Evolutionary conservation across 2,329 filamentous ascomycete species (phyloP).

Genomic region (Neofusicoccum ribis): DNA sequence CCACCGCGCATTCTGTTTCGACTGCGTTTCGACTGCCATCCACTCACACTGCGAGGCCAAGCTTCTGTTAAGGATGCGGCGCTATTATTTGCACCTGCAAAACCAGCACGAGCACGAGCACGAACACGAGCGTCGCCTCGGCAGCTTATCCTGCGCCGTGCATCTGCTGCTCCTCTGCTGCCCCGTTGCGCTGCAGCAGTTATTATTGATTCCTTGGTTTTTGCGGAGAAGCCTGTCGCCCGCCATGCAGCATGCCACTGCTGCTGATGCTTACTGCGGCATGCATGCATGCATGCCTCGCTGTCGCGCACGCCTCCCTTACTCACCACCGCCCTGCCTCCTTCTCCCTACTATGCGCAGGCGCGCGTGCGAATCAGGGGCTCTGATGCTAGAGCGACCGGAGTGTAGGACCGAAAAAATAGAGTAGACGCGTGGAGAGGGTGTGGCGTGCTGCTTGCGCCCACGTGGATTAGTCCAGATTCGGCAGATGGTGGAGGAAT

Average conservation of each 20-base stretch:
- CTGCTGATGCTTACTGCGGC: slow-evolving; percentile 1
- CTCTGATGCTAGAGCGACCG: not conserved
- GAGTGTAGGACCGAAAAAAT: not conserved
- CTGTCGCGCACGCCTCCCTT: not conserved
- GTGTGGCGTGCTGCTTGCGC: not conserved
- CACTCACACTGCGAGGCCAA: not conserved
- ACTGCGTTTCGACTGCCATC: not conserved
- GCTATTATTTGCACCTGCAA: not conserved
- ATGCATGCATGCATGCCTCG: not conserved
- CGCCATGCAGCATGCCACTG: not conserved
- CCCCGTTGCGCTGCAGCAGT: not conserved
- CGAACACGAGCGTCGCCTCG: slow-evolving; percentile 2
- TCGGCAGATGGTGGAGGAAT: not conserved
- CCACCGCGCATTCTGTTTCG: not conserved
- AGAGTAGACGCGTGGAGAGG: not conserved
- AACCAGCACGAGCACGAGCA: not conserved
- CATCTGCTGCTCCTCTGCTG: not conserved
- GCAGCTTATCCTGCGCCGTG: slow-evolving; percentile 3
- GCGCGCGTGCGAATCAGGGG: not conserved
- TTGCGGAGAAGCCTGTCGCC: slow-evolving; percentile 6
- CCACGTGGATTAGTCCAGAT: slow-evolving; percentile 1
- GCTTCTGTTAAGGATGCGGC: not conserved
- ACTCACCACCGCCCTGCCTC: not conserved
- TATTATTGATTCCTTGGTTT: not conserved
- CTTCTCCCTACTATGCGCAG: not conserved